Conservation (phyloP, 2,329 filamentous ascomycete genomes). For the Nemania abortiva region DNA sequence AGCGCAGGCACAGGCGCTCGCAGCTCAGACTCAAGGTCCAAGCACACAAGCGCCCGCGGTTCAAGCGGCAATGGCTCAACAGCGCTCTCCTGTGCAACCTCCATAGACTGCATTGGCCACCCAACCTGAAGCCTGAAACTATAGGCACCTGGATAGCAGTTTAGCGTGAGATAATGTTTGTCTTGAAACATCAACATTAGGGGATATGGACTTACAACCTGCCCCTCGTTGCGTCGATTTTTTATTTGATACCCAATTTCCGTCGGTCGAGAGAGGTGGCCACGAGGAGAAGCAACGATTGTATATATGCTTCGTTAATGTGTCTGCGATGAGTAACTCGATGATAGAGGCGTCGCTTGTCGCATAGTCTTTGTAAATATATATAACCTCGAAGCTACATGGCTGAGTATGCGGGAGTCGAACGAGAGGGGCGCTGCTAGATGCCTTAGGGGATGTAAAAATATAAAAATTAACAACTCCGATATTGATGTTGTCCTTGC, state of each 20-base stretch:
- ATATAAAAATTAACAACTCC: constrained; percentile 38
- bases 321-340: constrained; percentile 32
- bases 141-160: constrained; percentile 3
- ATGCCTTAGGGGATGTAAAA: constrained; percentile 30
- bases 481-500: constrained; percentile 2
- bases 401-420: constrained; percentile 45
- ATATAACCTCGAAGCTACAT: constrained; percentile 43
- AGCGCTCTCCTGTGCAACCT: constrained; percentile 29
- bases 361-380: constrained; percentile 43
- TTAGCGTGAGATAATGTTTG: constrained; percentile 14
- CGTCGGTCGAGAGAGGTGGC: constrained; percentile 25
- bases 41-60: constrained; percentile 29
- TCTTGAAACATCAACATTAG: constrained; percentile 2
- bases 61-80: constrained; percentile 25
- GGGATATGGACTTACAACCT: constrained; percentile 13
- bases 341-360: constrained; percentile 25
- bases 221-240: constrained; percentile 30
- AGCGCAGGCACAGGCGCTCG: constrained; percentile 38
- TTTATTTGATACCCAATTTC: constrained; percentile 40
- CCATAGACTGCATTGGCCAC: constrained; percentile 19
- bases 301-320: constrained; percentile 46
- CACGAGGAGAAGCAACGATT: constrained; percentile 34
- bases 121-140: constrained; percentile 5
- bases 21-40: constrained; percentile 37
- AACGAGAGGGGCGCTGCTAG: constrained; percentile 23